These are phyloP conservation scores for Wickerhamiella siamensis DNA, from an alignment of 805 yeast species.

Conservation along the genomic window DNA sequence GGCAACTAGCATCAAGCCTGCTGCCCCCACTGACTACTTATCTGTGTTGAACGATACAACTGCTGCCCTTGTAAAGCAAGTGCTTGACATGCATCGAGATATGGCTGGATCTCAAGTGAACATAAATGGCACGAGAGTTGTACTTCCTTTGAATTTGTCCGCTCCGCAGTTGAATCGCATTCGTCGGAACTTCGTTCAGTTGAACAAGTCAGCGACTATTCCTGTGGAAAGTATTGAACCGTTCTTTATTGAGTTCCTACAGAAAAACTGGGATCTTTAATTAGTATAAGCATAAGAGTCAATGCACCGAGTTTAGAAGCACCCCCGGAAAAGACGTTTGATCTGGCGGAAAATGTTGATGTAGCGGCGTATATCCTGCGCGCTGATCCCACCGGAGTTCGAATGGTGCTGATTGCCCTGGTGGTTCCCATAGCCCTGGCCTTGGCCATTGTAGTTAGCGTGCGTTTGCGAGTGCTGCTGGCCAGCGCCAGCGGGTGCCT, in stretches of 20 bases:
- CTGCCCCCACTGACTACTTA: conserved; percentile 58
- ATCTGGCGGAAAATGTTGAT: conserved; percentile 15
- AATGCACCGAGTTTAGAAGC: no score
- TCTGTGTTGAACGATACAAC: conserved; percentile 67
- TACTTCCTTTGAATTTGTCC: conserved; percentile 52
- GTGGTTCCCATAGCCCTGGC: conserved; percentile 18
- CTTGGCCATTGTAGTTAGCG: conserved; percentile 10
- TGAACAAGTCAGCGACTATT: conserved; percentile 66
- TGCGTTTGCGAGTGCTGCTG: conserved; percentile 15
- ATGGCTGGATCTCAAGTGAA: conserved; percentile 23
- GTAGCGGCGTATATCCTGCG: conserved; percentile 7
- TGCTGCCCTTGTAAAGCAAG: conserved; percentile 43
- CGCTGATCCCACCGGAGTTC: conserved; percentile 11
- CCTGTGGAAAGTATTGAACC: conserved; percentile 54
- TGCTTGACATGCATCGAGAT: conserved; percentile 49
- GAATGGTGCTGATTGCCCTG: conserved; percentile 16
- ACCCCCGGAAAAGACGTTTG: conserved; percentile 10
- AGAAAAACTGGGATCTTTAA: conserved; percentile 36
- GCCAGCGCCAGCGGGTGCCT: conserved; percentile 8
- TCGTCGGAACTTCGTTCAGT: conserved; percentile 65
- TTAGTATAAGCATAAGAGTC: neutral
- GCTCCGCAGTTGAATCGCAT: conserved; percentile 71
- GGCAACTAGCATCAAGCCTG: conserved; percentile 72
- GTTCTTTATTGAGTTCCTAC: conserved; percentile 65
- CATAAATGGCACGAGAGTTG: conserved; percentile 33